A percentile compares a stretch with the other conserved stretches of the same genome.
phyloP scores from a whole-genome alignment of 2,329 filamentous ascomycete species.

The Xylaria sp. region DNA sequence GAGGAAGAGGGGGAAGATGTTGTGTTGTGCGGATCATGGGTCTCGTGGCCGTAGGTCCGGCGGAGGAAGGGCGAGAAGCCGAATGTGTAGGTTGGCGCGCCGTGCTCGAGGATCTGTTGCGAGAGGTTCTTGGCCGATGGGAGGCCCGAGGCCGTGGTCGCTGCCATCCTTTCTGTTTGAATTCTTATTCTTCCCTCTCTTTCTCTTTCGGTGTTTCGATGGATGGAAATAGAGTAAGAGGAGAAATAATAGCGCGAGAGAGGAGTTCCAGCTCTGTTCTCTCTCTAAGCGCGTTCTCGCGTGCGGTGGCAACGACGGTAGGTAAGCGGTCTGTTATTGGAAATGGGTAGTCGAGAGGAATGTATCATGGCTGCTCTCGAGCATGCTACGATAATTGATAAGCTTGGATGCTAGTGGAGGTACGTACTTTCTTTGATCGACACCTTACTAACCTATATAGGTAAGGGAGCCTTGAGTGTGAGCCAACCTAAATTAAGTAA shows the following conservation, averaged over 20 bases:
- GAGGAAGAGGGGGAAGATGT: not conserved
- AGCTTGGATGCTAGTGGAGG: not conserved
- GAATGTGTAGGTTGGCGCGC: slow-evolving; percentile 73
- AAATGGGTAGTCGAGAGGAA: not conserved
- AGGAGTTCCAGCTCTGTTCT: not conserved
- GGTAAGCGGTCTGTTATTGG: not conserved
- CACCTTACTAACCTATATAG: too few species aligned
- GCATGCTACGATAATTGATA: not conserved
- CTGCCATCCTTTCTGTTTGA: slow-evolving; percentile 19
- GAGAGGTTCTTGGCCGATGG: slow-evolving; percentile 51
- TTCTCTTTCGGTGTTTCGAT: not conserved
- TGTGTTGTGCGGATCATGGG: slow-evolving; percentile 73
- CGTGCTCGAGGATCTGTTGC: slow-evolving; percentile 66
- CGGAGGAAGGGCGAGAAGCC: slow-evolving; percentile 88
- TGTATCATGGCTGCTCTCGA: not conserved
- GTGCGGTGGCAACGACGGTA: not conserved
- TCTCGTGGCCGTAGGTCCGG: slow-evolving; percentile 82
- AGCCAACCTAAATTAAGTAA: too few species aligned
- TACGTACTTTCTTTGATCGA: not conserved
- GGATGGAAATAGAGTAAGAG: too few species aligned
- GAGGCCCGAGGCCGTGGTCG: slow-evolving; percentile 43
- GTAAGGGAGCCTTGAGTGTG: too few species aligned
- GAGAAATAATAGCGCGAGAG: not conserved
- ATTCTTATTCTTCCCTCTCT: not conserved
- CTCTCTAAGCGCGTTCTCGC: not conserved